These are phyloP conservation scores for Didymellaceae sp. DNA, from an alignment of 2,329 filamentous ascomycete species.

Conservation along the genomic window DNA sequence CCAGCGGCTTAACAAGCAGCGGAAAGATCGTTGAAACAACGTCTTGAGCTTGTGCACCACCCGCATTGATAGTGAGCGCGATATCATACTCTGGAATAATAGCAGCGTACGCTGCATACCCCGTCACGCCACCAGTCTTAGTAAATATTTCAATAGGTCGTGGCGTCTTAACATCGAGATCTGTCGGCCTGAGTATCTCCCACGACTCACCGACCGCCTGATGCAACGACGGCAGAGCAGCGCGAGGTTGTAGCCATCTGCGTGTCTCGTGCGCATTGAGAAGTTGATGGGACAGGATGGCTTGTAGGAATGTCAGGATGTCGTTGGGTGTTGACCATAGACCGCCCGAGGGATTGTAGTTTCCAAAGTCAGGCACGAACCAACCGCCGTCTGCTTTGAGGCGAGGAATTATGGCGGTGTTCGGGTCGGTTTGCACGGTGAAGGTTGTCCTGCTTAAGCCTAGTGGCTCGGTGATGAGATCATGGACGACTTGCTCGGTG, in stretches of 20 bases:
- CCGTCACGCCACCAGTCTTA: conserved; percentile 33
- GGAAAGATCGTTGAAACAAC: conserved; percentile 24
- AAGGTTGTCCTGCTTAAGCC: conserved; percentile 27
- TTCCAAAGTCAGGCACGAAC: conserved; percentile 32
- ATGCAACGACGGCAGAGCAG: conserved; percentile 24
- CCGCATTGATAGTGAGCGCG: conserved; percentile 31
- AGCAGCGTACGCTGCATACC: conserved; percentile 29
- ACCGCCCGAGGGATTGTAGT: conserved; percentile 35
- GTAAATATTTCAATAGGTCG: conserved; percentile 36
- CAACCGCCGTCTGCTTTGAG: conserved; percentile 22
- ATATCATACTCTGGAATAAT: conserved; percentile 35
- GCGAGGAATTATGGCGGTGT: conserved; percentile 25
- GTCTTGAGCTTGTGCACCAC: conserved; percentile 20
- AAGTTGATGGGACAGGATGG: conserved; percentile 24
- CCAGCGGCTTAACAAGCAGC: conserved; percentile 17
- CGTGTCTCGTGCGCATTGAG: conserved; percentile 25
- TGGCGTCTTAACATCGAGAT: conserved; percentile 20
- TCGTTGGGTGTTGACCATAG: conserved; percentile 37
- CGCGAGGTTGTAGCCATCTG: conserved; percentile 32
- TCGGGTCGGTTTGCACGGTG: conserved; percentile 15
- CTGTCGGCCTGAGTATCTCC: conserved; percentile 35
- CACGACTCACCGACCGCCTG: conserved; percentile 37
- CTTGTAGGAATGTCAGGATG: conserved; percentile 27
- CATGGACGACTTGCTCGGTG: conserved; percentile 29
- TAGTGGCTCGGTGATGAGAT: conserved; percentile 29